Evolutionary conservation across 2,329 filamentous ascomycete species (phyloP), one percentile per base, ranked within the genome.

Genomic region (Nemania diffusa): DNA sequence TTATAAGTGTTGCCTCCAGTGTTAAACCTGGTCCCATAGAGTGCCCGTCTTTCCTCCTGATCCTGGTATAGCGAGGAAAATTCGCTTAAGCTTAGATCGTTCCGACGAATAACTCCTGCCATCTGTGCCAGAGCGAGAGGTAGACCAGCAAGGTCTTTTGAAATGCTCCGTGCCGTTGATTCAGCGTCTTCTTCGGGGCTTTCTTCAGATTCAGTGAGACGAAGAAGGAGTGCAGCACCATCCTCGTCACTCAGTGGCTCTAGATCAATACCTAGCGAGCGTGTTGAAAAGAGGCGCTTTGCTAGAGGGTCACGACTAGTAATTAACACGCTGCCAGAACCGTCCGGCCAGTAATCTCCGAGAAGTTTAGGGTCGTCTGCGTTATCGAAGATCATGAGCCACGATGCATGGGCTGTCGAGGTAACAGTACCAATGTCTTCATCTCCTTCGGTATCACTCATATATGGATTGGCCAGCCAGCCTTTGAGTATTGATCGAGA

Each of bases 91-190:
- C n/a, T 60, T 5, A 65, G 62, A 53, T 29, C 37, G 26, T 26
- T 24, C 34, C 48, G 64, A 66, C 52, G 56, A 29, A 64, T 63
- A 3, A n/a, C 17, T 20, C 60, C 60, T 4, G 60, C 60, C 60
- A 63, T 63, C 29, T 63, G 60, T 2, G 37, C 15, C 1, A 63
- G 9, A 0, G 60, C 60, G 7, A 63, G 32, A 13, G 60, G 60
- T 20, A 63, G 37, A 7, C 60, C 60, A 17, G 24, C 60, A 1
- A 63, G 40, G 34, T 26, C 9, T 22, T 17, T 29, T 0, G 52
- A 55, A 2, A 55, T 55, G 1, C 22, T 7, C 11, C 32, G 52
- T 32, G 52, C 29, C 40, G 8, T 40, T 7, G 20, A 24, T 9
- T 55, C 52, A 1, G 52, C 52, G 22, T 55, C 52, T 26, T 40